phyloP scores from a whole-genome alignment of 257 asterid genomes.

The Marsdenia floribunda region DNA sequence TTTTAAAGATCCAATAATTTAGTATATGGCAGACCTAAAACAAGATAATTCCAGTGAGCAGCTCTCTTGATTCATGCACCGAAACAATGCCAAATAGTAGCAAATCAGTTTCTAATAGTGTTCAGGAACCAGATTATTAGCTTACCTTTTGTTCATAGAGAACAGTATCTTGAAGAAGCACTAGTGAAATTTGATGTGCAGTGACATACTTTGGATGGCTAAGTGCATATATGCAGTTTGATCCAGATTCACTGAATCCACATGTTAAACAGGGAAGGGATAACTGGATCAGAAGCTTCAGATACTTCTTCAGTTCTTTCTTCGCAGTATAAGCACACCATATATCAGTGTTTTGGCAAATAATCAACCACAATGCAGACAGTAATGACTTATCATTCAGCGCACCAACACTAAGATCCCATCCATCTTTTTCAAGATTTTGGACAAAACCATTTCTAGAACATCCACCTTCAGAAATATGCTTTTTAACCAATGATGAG shows the following conservation, averaged over 20 bases:
- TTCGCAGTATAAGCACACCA: conserved; percentile 77
- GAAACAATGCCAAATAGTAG: background rate
- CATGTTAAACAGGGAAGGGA: conserved; percentile 35
- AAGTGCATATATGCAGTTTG: conserved; percentile 21
- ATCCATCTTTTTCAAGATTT: conserved; percentile 26
- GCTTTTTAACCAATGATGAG: conserved; percentile 38
- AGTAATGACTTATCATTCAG: conserved; percentile 50
- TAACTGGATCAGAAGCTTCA: conserved; percentile 41
- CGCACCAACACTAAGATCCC: conserved; percentile 48
- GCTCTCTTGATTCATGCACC: background rate
- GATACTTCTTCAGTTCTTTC: conserved; percentile 60
- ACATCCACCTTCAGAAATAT: conserved; percentile 26
- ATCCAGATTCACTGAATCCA: conserved; percentile 22
- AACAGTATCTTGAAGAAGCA: conserved; percentile 56
- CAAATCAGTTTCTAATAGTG: background rate
- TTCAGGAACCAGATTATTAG: background rate
- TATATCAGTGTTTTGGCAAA: conserved; percentile 64
- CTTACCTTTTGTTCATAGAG: conserved; percentile 79
- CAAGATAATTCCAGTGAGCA: background rate
- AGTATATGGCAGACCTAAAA: background rate
- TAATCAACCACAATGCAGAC: conserved; percentile 50
- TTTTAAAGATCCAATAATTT: background rate
- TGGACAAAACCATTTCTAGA: conserved; percentile 23
- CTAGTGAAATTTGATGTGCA: conserved; percentile 50
- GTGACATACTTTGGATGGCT: conserved; percentile 36